phyloP scores from a whole-genome alignment of 1,284 basidiomycete species.

The Marasmius tenuissimus region DNA sequence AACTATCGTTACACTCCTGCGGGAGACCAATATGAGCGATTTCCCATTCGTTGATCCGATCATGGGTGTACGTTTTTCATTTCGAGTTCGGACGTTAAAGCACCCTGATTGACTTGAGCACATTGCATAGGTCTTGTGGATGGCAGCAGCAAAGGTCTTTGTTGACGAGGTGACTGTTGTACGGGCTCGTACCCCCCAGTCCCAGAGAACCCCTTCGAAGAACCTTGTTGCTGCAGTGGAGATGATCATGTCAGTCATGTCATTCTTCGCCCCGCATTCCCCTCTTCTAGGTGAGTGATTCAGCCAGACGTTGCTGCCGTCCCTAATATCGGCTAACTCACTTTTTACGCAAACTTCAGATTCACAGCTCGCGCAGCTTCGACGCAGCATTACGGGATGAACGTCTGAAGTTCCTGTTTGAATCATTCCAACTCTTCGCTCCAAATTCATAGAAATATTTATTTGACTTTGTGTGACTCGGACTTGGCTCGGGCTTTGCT shows the following conservation, averaged over 20 bases:
- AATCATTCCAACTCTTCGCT: too few relatives aligned
- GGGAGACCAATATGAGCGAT: not conserved
- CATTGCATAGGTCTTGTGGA: not conserved
- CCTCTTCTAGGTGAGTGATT: not conserved
- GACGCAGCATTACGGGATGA: not conserved
- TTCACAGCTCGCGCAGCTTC: not conserved
- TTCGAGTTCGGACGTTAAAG: not conserved
- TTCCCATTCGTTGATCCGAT: slow-evolving; percentile 1
- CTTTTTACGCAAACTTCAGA: not conserved
- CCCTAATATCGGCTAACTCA: not conserved
- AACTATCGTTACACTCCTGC: slow-evolving; percentile 8
- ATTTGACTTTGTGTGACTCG: too few relatives aligned
- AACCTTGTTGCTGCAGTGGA: not conserved
- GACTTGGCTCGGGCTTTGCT: too few relatives aligned
- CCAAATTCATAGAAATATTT: too few relatives aligned
- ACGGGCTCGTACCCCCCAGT: not conserved
- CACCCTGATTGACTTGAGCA: not conserved
- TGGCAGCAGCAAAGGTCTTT: not conserved
- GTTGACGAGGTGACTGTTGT: not conserved
- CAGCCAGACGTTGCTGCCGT: not conserved
- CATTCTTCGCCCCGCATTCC: not conserved
- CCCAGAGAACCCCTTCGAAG: not conserved
- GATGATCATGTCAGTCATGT: not conserved
- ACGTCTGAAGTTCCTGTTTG: too few relatives aligned
- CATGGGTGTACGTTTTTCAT: not conserved